Evolutionary conservation across 441 rosid species (phyloP).

Genomic region (Manihot esculenta): DNA sequence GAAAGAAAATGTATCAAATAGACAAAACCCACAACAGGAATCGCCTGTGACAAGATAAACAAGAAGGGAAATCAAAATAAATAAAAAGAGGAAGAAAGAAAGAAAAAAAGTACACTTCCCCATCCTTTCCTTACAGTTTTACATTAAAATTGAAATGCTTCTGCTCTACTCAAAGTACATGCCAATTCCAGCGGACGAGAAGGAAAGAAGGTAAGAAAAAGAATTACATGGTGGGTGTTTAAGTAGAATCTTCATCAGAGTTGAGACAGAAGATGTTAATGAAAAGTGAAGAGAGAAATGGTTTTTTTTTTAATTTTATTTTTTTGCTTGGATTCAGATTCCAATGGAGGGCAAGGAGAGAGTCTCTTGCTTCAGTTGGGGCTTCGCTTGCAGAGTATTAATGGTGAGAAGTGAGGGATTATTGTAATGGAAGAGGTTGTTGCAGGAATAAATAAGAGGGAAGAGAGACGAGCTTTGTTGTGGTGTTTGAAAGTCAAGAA

Average conservation of each 20-base stretch:
- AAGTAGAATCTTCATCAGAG: constrained; percentile 49
- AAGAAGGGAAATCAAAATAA: constrained; percentile 36
- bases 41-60: constrained; percentile 42
- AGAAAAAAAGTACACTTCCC: constrained; percentile 24
- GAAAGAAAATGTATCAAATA: constrained; percentile 18
- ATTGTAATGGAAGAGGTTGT: constrained; percentile 59
- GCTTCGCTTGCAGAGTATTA: constrained; percentile 39
- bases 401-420: constrained; percentile 35
- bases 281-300: constrained; percentile 9
- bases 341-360: constrained; percentile 22
- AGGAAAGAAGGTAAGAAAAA: constrained; percentile 35
- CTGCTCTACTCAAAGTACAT: constrained; percentile 42
- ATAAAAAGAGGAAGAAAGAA: constrained; percentile 21
- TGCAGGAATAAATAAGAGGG: constrained; percentile 52
- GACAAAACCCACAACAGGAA: constrained; percentile 41
- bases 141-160: constrained; percentile 48
- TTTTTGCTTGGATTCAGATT: constrained; percentile 11
- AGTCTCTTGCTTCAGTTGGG: constrained; percentile 19
- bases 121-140: constrained; percentile 25
- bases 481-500: constrained; percentile 44
- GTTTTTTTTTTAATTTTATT: constrained; percentile 12
- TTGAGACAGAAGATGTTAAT: constrained; percentile 29
- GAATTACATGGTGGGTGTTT: constrained; percentile 32
- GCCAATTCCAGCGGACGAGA: constrained; percentile 41
- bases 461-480: too few species aligned